Base-by-base conservation (phyloP, 169 alveolate genomes). In the Besnoitia besnoiti region DNA sequence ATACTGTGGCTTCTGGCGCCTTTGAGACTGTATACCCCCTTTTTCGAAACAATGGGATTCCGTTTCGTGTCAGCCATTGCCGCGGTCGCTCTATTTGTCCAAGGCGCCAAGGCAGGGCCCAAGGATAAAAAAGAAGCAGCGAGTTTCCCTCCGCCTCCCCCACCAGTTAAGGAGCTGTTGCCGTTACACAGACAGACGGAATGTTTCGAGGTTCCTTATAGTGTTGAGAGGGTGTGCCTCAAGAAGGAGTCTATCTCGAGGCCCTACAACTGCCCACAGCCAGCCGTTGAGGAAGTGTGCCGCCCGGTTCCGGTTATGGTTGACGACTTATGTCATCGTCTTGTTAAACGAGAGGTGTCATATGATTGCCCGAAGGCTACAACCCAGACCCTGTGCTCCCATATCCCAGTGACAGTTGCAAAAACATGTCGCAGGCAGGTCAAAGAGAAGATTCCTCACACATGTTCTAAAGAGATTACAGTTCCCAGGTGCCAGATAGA, bases 301-400 rank as follows among this genome's bases (percentile, higher is more conserved):
- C 37, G 61, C n/a, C 77, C 73, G 19, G 50, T 55, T 21, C 85
- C 77, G 59, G 44, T 37, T 30, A 89, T 61, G 19, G 90, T 33
- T 8, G 85, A 77, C 35, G 90, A 77, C 39, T 10, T 30, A 33
- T 90, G 94, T 33, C 55, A 50, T 46, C 90, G 94, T 8, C 37
- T 85, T 12, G 90, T 90, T 16, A 79, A 80, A 55, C 7, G 51
- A n/a, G 94, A 90, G 90, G 94, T 90, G 0, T 85, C 85, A 33
- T 90, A 76, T 46, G 90, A 90, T 42, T 90, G 94, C 37, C 94
- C 94, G 21, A 90, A 90, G 67, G 91, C 90, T 10, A 46, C 90
- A 30, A 79, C 85, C 24, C 62, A 85, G 46, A 90, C 75, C 82
- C 51, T 90, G 37, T 90, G 94, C 67, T 67, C 94, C 30, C 75